Base-by-base conservation (phyloP, 2,329 filamentous ascomycete species). In the Arthroderma sp. region DNA sequence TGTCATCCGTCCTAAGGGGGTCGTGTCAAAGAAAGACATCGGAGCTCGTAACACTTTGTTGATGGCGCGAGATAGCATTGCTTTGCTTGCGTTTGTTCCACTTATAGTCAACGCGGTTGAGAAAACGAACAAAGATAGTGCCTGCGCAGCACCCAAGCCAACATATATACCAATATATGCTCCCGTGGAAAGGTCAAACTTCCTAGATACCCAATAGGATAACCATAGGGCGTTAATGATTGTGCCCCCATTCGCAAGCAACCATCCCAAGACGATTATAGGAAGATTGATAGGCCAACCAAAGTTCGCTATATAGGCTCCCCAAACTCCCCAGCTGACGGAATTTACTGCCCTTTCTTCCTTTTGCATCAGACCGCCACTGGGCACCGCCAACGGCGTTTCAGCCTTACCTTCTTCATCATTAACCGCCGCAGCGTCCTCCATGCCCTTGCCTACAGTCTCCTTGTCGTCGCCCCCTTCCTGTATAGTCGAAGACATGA, bases 21-120 rank as follows among this genome's bases (percentile, higher is more conserved):
- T 97, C 0, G 93, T 97, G 66, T 98, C 93, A 73, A 97, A 97
- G 74, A 97, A 97, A 3, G 87, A 86, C 89, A 86, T 85, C 0
- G 83, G 83, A 2, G 83, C 83, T 51, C 82, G 76, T 7, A 86
- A 70, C 0, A 93, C 88, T 15, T 87, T 80, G 7, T 79, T 82
- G 65, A 97, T 87, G 5, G 93, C 91, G 37, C 82, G 78, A 31
- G 86, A 82, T 54, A 97, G 80, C 81, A 97, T 89, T 39, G 79
- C 78, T 70, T 87, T 91, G 67, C 88, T 93, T 4, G 91, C 82
- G 19, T 80, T 83, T 1, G 93, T 96, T 49, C 91, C 88, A 56
- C 86, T 81, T 0, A 90, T 79, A 0, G 90, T 88, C 23, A 97
- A 78, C 4, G 82, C 71, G 15, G 93, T 81, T 35, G 91, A 87